These are phyloP conservation scores for Pseudotsuga menziesii DNA, from an alignment of 75 land plant species.

Conservation along the genomic window DNA sequence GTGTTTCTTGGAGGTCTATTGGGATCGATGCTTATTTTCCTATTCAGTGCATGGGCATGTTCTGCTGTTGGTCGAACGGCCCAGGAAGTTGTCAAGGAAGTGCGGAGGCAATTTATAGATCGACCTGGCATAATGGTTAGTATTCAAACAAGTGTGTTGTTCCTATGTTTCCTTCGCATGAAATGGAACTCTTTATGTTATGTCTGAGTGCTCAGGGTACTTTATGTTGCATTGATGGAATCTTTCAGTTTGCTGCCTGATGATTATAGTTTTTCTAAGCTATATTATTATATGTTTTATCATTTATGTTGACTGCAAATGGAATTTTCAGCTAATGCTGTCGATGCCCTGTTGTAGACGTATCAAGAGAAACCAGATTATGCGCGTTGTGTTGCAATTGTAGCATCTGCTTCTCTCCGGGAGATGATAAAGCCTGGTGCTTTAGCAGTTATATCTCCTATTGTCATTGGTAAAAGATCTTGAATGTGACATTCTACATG, in stretches of 20 bases:
- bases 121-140: constrained; percentile 99
- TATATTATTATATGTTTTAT: neutral
- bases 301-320: neutral
- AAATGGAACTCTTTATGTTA: neutral
- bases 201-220: neutral
- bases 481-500: neutral
- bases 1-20: constrained; percentile 95
- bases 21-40: constrained; percentile 95
- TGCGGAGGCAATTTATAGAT: constrained; percentile 94
- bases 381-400: constrained; percentile 97
- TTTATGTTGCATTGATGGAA: neutral
- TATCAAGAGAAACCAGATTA: constrained; percentile 97
- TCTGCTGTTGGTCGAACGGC: constrained; percentile 99
- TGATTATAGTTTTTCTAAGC: neutral
- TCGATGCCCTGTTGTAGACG: constrained; percentile 44
- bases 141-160: constrained; percentile 1
- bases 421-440: constrained; percentile 99
- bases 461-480: constrained; percentile 58
- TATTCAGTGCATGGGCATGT: constrained; percentile 99
- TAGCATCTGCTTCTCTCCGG: constrained; percentile 91
- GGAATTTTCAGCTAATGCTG: neutral
- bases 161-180: neutral
- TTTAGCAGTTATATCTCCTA: constrained; percentile 91
- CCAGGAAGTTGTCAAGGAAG: constrained; percentile 99
- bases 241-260: neutral